phyloP scores from a whole-genome alignment of 352 stramenopile genomes.

The Blastocystis sp. region DNA sequence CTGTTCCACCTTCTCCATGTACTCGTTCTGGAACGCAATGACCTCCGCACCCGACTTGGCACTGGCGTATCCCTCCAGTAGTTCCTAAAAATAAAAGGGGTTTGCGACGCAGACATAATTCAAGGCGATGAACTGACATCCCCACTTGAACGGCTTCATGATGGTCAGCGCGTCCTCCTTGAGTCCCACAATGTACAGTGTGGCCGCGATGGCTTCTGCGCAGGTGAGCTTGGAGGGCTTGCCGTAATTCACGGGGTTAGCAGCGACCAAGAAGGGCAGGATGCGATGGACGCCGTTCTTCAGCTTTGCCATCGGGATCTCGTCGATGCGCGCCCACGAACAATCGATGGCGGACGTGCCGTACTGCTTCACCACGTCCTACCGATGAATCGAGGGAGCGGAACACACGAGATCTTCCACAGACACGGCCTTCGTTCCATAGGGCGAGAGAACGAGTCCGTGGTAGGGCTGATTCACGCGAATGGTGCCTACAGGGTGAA shows the following conservation, averaged over 20 bases:
- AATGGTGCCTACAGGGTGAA: conserved; percentile 85
- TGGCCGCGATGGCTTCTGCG: conserved; percentile 91
- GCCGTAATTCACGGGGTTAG: conserved; percentile 98
- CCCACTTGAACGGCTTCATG: conserved; percentile 87
- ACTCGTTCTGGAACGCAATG: conserved; percentile 76
- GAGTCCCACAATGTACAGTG: conserved; percentile 91
- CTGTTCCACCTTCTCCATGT: conserved; percentile 66
- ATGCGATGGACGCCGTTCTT: conserved; percentile 86
- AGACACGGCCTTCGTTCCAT: conserved; percentile 84
- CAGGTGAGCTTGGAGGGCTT: conserved; percentile 89
- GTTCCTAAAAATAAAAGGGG: conserved; percentile 46
- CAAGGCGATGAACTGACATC: conserved; percentile 73
- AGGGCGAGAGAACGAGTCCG: conserved; percentile 87
- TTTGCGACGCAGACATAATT: conserved; percentile 61
- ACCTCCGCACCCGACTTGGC: conserved; percentile 79
- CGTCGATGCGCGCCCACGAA: conserved; percentile 90
- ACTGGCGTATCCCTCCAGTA: conserved; percentile 79
- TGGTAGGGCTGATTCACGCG: conserved; percentile 85
- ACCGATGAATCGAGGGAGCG: conserved; percentile 29
- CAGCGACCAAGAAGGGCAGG: conserved; percentile 92
- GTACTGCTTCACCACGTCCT: conserved; percentile 77
- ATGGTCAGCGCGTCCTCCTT: conserved; percentile 80
- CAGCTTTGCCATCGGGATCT: conserved; percentile 90
- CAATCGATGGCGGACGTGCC: conserved; percentile 93
- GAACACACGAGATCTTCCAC: conserved; percentile 78